Evolutionary conservation across 305 asterid genomes (phyloP).

Genomic region (Fraxinus nigra): DNA sequence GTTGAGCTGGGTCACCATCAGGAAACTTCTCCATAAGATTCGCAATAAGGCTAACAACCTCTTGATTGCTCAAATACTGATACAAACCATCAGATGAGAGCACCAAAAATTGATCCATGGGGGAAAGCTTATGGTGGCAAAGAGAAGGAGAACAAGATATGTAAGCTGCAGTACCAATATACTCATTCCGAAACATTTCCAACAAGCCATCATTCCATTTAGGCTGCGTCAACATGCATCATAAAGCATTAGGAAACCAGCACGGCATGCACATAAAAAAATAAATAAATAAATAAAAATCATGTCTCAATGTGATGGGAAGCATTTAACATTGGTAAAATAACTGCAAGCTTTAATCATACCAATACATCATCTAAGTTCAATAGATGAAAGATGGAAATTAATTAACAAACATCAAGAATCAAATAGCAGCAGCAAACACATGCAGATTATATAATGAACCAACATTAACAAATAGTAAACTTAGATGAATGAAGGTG

Average conservation of each 20-base stretch:
- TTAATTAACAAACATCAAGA: background rate
- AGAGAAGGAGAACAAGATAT: slow-evolving; percentile 87
- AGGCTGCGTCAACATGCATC: slow-evolving; percentile 61
- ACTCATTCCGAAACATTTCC: slow-evolving; percentile 93
- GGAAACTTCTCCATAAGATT: slow-evolving; percentile 93
- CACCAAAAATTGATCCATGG: slow-evolving; percentile 91
- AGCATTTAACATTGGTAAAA: slow-evolving; percentile 13
- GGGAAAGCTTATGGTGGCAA: slow-evolving; percentile 81
- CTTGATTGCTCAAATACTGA: slow-evolving; percentile 92
- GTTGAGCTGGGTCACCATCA: slow-evolving; percentile 99
- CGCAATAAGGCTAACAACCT: slow-evolving; percentile 82
- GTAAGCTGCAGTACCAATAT: slow-evolving; percentile 90
- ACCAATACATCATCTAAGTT: background rate
- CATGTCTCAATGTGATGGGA: background rate
- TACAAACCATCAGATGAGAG: slow-evolving; percentile 97
- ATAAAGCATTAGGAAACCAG: slow-evolving; percentile 28
- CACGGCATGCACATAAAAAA: slow-evolving; percentile 11
- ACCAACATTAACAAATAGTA: slow-evolving; percentile 1
- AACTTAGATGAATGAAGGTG: background rate
- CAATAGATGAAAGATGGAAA: slow-evolving; percentile 12
- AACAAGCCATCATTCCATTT: slow-evolving; percentile 77
- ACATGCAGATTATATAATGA: background rate
- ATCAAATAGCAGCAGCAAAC: slow-evolving; percentile 3
- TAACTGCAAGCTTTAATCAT: background rate
- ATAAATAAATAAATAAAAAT: no score